Evolutionary conservation across 148 eudicot species (phyloP), one percentile per base, ranked within the genome.

Genomic region (Nepenthes gracilis): DNA sequence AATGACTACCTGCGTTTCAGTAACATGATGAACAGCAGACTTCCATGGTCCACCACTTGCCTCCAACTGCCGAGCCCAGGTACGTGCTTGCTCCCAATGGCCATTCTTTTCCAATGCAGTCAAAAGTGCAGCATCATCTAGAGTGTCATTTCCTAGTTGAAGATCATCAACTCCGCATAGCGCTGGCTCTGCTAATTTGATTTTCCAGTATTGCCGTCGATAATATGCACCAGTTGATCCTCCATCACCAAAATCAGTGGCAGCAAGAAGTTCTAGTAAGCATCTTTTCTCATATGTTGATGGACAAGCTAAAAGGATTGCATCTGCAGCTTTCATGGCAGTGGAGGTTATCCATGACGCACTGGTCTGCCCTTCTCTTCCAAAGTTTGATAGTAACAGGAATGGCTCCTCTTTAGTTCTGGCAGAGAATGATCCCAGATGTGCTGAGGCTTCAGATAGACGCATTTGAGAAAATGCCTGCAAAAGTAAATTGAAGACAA

Each of bases 391-490:
- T 54, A 70, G 75, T 49, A 69, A 51, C 63, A 69, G 71, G 57
- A 58, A 43, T 43, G 79, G 75, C 68, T 85, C 96, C 71, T 93
- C 98, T 69, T 82, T 93, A 63, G 83, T 83, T 78, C 90, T 83
- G 36, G 68, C 68, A 62, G 98, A 80, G 81, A 93, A 88, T 56
- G 85, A 86, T 36, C 91, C 98, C 43, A 93, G 74, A 81, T 93
- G 98, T 35, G 85, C 96, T 47, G 88, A 75, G 68, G 98, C 95
- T 78, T 93, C 98, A 60, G 96, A 84, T 38, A 88, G 78, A 67
- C 94, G 91, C 98, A 88, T 88, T 75, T 93, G 96, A 23, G 96
- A 88, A 76, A 88, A 88, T 37, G 98, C 98, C 98, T 88, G 78
- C 58, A 62, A 60, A 43, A 55, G 56, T 62, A 38, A 12, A 59